These are phyloP conservation scores for Huntiella bhutanensis DNA, from an alignment of 2,329 filamentous ascomycete genomes.

Conservation along the genomic window DNA sequence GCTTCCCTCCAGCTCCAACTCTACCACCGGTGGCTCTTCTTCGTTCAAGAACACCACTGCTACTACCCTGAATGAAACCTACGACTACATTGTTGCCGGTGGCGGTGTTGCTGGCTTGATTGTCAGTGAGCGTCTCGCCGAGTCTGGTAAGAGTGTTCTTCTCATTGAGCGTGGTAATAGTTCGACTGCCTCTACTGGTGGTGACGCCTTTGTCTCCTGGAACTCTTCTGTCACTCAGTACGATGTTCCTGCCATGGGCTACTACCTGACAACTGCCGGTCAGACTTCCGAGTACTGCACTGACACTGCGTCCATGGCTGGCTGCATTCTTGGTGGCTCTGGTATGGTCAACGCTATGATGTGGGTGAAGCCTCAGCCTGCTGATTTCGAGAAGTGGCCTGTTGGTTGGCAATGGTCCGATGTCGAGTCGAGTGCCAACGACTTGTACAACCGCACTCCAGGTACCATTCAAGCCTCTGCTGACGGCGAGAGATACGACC, in stretches of 20 bases:
- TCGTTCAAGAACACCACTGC: constrained; percentile 21
- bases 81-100: constrained; percentile 18
- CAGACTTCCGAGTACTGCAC: constrained; percentile 44
- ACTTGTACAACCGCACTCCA: constrained; percentile 51
- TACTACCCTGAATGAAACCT: constrained; percentile 25
- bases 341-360: constrained; percentile 48
- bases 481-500: constrained; percentile 47
- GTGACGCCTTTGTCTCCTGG: constrained; percentile 41
- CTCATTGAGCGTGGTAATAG: constrained; percentile 42
- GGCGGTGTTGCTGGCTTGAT: constrained; percentile 19
- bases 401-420: constrained; percentile 49
- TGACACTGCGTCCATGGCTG: constrained; percentile 53
- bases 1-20: constrained; percentile 24
- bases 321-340: constrained; percentile 50
- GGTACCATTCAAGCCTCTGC: constrained; percentile 46
- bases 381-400: constrained; percentile 59
- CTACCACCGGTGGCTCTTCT: constrained; percentile 29
- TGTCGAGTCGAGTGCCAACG: constrained; percentile 36
- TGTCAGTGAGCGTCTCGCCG: constrained; percentile 17
- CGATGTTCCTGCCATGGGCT: constrained; percentile 47
- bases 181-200: constrained; percentile 44
- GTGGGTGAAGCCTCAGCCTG: constrained; percentile 40
- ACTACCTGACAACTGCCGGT: constrained; percentile 49
- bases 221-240: constrained; percentile 47
- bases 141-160: constrained; percentile 41